Conservation (phyloP, 2,329 filamentous ascomycete species). For the Cladosporium sp. region DNA sequence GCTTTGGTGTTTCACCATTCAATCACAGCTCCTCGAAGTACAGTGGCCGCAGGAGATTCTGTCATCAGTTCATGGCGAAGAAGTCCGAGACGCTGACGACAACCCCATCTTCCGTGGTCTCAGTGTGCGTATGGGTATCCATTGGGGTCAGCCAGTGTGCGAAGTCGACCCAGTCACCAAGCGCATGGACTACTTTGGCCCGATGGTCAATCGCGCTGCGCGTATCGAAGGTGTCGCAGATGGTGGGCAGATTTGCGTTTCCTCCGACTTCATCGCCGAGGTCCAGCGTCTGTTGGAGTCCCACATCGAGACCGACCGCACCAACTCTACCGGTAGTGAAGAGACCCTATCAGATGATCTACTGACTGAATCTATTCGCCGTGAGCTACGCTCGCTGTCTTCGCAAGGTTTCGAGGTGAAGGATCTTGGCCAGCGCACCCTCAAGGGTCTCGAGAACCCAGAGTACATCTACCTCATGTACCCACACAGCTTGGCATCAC, state of each 20-base stretch:
- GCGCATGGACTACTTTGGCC: slow-evolving; percentile 98
- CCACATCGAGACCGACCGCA: slow-evolving; percentile 80
- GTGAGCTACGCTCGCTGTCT: slow-evolving; percentile 81
- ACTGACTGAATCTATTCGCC: slow-evolving; percentile 74
- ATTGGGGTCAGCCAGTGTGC: slow-evolving; percentile 92
- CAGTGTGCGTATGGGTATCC: slow-evolving; percentile 95
- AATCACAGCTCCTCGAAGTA: slow-evolving; percentile 82
- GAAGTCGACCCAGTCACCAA: slow-evolving; percentile 95
- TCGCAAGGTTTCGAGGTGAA: slow-evolving; percentile 96
- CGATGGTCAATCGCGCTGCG: slow-evolving; percentile 97
- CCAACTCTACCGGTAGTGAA: slow-evolving; percentile 67
- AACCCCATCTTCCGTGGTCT: slow-evolving; percentile 90
- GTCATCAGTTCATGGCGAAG: slow-evolving; percentile 79
- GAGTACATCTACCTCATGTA: slow-evolving; percentile 96
- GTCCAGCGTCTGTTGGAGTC: slow-evolving; percentile 88
- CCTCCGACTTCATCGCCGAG: slow-evolving; percentile 94
- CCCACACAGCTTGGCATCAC: slow-evolving; percentile 80
- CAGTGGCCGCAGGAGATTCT: slow-evolving; percentile 93
- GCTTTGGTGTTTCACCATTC: slow-evolving; percentile 94
- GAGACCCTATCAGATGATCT: slow-evolving; percentile 75
- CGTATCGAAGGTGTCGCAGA: slow-evolving; percentile 93
- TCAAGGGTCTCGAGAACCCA: slow-evolving; percentile 96
- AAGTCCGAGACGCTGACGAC: slow-evolving; percentile 78
- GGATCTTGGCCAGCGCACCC: slow-evolving; percentile 88
- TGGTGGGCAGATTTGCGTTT: slow-evolving; percentile 94